A percentile compares a stretch with the other conserved stretches of the same genome.
These are phyloP conservation scores for Paraphoma sp. DNA, from an alignment of 2,329 filamentous ascomycete genomes.

Conservation along the genomic window DNA sequence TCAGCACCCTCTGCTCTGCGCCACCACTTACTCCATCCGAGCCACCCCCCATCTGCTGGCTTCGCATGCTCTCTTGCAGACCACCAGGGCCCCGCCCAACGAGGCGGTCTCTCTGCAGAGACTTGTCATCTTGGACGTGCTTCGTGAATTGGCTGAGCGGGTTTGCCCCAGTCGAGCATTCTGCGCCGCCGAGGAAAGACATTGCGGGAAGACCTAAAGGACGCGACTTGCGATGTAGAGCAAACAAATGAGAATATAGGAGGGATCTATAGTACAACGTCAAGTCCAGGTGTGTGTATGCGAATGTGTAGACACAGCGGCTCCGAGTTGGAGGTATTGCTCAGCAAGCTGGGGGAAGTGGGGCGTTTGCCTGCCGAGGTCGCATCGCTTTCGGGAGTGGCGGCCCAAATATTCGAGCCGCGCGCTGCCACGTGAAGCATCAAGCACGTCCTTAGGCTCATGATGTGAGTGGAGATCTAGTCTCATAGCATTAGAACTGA, in stretches of 20 bases:
- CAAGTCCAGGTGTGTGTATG: background rate
- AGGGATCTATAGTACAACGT: background rate
- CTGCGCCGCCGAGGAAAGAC: conserved; percentile 95
- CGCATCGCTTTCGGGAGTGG: conserved; percentile 2
- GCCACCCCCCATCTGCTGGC: conserved; percentile 69
- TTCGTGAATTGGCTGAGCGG: conserved; percentile 97
- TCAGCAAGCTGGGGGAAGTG: conserved; percentile 29
- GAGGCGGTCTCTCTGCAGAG: conserved; percentile 87
- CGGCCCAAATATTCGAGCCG: background rate
- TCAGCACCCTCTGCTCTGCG: background rate
- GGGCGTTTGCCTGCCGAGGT: conserved; percentile 27
- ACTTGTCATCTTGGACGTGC: conserved; percentile 95
- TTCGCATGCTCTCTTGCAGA: conserved; percentile 79
- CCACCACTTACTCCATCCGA: conserved; percentile 63
- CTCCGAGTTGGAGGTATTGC: conserved; percentile 18
- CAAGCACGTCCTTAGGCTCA: too few relatives aligned
- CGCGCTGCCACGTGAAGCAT: background rate
- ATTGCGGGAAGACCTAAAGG: conserved; percentile 58
- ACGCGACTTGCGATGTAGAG: background rate
- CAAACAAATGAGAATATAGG: background rate
- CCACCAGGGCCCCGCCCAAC: conserved; percentile 75
- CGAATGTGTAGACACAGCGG: background rate
- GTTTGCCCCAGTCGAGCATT: conserved; percentile 96
- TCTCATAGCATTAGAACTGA: conserved; percentile 6
- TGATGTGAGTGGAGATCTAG: background rate